phyloP scores from a whole-genome alignment of 2,329 filamentous ascomycete genomes.

The Curvularia sp. region DNA sequence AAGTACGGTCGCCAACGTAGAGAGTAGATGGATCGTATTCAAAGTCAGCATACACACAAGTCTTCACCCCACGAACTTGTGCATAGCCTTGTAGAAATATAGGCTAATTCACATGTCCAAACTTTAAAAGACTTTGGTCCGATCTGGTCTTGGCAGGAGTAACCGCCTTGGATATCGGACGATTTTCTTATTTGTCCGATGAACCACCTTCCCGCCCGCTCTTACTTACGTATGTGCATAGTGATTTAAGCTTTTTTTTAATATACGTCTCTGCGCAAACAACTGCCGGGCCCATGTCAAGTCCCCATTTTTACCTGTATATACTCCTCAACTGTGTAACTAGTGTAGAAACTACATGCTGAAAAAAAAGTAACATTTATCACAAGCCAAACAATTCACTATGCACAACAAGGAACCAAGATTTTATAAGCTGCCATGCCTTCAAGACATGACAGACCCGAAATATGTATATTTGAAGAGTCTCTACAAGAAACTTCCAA shows the following conservation, averaged over 20 bases:
- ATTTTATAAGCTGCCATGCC: neutral
- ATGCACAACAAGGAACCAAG: neutral
- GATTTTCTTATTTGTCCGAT: neutral
- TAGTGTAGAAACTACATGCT: no score
- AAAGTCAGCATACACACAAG: neutral
- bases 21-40: neutral
- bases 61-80: neutral
- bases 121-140: neutral
- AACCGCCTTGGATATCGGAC: neutral
- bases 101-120: neutral
- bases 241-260: neutral
- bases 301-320: neutral
- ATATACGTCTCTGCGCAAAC: neutral
- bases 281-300: neutral
- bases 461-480: neutral
- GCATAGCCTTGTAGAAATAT: neutral
- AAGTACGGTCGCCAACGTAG: no score
- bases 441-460: neutral
- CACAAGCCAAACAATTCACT: neutral
- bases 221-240: neutral
- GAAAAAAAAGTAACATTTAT: no score
- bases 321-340: neutral
- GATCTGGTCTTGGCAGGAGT: neutral
- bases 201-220: neutral
- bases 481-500: neutral